Evolutionary conservation across 306 rosid genomes (phyloP), one percentile per base, ranked within the genome.

Genomic region (Boehmeria nivea): DNA sequence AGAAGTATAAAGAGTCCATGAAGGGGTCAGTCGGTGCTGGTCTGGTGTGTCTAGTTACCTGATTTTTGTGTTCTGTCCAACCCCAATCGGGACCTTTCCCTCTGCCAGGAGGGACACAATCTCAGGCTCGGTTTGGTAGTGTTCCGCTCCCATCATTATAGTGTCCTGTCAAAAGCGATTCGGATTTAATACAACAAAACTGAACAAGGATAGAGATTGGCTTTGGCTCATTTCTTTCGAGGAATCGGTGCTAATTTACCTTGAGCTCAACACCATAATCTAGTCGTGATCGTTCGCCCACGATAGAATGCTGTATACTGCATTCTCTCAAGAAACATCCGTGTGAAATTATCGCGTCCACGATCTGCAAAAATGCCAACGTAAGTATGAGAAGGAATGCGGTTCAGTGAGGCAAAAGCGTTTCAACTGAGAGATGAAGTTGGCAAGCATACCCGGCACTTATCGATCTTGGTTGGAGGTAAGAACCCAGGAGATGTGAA

Each of bases 381-480:
- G 37, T 27, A 68, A 63, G 67, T 50, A 67, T 65, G 51, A 62
- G 70, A 54, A 68, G 43, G 61, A 59, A 47, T 36, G 18, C 6
- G 47, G 67, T 38, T 50, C 7, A 48, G 8, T n/a, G 22, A 54
- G 44, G 45, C 22, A 20, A 31, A 49, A 40, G 21, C 19, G 24
- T n/a, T n/a, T 10, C 22, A 53, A 65, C 52, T n/a, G 37, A 60
- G 15, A 6, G 24, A 6, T 31, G 23, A 36, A 31, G 36, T 36
- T 26, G 14, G 48, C 28, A 57, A 49, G 44, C 81, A 60, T 78
- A 86, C 98, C 86, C 68, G 78, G 70, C 85, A 82, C 14, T 72
- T 76, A 22, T 90, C 98, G 1, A 90, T 84, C 91, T 90, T 90
- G 15, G 98, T 84, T 59, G 98, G 98, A 20, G 98, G 98, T 31